A percentile compares a stretch with the other conserved stretches of the same genome.
Conservation (phyloP, 108 stramenopile genomes). For the Cyclotella sp. region DNA sequence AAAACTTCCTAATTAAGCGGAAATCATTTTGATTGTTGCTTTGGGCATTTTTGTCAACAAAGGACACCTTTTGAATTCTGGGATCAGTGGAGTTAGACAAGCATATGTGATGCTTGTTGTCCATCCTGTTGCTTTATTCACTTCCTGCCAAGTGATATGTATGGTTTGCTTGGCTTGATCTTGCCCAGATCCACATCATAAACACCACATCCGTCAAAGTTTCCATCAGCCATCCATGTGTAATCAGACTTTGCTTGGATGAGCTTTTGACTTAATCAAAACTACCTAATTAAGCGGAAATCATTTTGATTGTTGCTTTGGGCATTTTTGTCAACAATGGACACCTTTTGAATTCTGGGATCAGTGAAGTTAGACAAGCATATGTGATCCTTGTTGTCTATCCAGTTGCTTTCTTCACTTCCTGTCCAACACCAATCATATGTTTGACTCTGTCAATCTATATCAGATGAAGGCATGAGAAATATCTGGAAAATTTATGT, state of each 20-base stretch:
- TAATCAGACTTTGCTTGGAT: slow-evolving; percentile 50
- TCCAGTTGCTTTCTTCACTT: slow-evolving; percentile 37
- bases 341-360: slow-evolving; percentile 33
- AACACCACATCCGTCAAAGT: slow-evolving; percentile 58
- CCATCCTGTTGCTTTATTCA: too few relatives aligned
- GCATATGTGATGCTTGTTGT: too few relatives aligned
- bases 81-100: too few relatives aligned
- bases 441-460: slow-evolving; percentile 33
- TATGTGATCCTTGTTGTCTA: slow-evolving; percentile 36
- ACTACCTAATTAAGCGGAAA: slow-evolving; percentile 48
- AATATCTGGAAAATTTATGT: slow-evolving; percentile 43
- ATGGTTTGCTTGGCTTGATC: slow-evolving; percentile 37
- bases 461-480: slow-evolving; percentile 45
- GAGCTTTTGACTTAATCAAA: slow-evolving; percentile 34
- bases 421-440: slow-evolving; percentile 49
- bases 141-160: slow-evolving; percentile 14
- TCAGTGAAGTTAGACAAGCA: slow-evolving; percentile 46
- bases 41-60: too few relatives aligned
- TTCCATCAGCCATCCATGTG: slow-evolving; percentile 32
- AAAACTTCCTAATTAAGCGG: too few relatives aligned
- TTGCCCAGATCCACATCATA: slow-evolving; percentile 33
- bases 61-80: too few relatives aligned
- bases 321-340: slow-evolving; percentile 40
- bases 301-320: slow-evolving; percentile 37
- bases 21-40: too few relatives aligned